Evolutionary conservation across 1,284 basidiomycete genomes (phyloP), one percentile per base, ranked within the genome.

Genomic region (Ustilago crameri): DNA sequence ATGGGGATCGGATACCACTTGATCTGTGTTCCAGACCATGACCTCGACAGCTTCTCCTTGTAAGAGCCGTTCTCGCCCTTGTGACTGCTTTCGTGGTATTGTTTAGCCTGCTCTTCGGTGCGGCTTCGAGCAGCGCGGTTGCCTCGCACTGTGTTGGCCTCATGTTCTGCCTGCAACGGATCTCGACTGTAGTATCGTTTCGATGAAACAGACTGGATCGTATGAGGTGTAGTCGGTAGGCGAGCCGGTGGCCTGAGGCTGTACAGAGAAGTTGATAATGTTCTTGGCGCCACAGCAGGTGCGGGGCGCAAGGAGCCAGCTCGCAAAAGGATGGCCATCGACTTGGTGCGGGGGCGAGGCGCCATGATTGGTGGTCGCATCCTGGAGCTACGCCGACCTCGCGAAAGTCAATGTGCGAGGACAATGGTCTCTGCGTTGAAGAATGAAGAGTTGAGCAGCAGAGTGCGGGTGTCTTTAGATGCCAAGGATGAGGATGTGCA

Each of bases 1-100:
- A 97, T 86, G 15, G 95, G 95, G 43, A 98, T 88, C 9, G 95
- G 95, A 76, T 94, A 95, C 95, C 95, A 98, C 84, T 90, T 92
- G 51, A 91, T 93, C 1, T 92, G 93, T 0, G 95, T 96, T 73
- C 90, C 87, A 3, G 87, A 89, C 93, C 94, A 96, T 23, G 93
- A 93, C 68, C 88, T 83, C 40, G 85, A 84, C 10, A 90, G 53
- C 34, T 71, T 68, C 24, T 64, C 48, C 42, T 59, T 50, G 37
- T 73, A 63, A 1, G 57, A 52, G 22, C 56, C 48, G 5, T 45
- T 12, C 9, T 54, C 41, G 8, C 34, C 44, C 5, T 49, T 37
- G 12, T 53, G 53, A 20, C 60, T 55, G 35, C 40, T 40, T 23
- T 71, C 24, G 10, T 51, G 47, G 1, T 62, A 22, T 18, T 59